These are phyloP conservation scores for Sutorius eximius DNA, from an alignment of 1,284 basidiomycete species.

Conservation along the genomic window DNA sequence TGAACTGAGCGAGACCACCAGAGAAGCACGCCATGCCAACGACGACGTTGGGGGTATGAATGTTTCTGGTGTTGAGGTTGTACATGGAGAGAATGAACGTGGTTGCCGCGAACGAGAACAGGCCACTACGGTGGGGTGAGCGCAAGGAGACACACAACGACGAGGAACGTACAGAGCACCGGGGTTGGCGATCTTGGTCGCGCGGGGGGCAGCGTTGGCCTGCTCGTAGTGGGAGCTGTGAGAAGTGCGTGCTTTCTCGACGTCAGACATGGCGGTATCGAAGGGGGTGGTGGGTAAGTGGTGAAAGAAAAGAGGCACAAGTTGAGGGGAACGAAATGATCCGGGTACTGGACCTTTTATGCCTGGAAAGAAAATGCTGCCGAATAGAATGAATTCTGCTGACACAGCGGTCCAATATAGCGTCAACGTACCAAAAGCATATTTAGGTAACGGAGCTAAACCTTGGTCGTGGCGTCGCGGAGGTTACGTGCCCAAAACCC, in stretches of 20 bases:
- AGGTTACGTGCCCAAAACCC: too few species aligned
- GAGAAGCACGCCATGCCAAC: constrained; percentile 82
- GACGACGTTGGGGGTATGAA: constrained; percentile 68
- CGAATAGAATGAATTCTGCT: constrained; percentile 21
- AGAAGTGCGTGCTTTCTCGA: constrained; percentile 33
- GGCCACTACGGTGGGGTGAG: constrained; percentile 44
- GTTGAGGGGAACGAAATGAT: not conserved
- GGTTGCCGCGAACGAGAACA: constrained; percentile 73
- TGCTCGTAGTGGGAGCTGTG: constrained; percentile 21
- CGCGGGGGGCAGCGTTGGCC: constrained; percentile 15
- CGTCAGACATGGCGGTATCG: constrained; percentile 31
- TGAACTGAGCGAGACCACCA: constrained; percentile 80
- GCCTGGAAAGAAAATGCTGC: constrained; percentile 9
- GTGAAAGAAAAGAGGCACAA: not conserved
- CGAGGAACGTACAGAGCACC: constrained; percentile 45
- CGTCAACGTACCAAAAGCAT: not conserved
- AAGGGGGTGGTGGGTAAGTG: not conserved
- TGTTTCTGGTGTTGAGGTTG: constrained; percentile 55
- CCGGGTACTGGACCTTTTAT: constrained; percentile 27
- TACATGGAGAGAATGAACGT: constrained; percentile 71
- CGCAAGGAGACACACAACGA: rapidly evolving
- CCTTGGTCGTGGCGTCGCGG: too few species aligned
- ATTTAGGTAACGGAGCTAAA: not conserved
- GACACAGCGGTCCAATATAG: constrained; percentile 19
- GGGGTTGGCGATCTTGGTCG: constrained; percentile 49